Base-by-base conservation (phyloP, 495 filamentous ascomycete genomes). In the Aspergillus panamensis region DNA sequence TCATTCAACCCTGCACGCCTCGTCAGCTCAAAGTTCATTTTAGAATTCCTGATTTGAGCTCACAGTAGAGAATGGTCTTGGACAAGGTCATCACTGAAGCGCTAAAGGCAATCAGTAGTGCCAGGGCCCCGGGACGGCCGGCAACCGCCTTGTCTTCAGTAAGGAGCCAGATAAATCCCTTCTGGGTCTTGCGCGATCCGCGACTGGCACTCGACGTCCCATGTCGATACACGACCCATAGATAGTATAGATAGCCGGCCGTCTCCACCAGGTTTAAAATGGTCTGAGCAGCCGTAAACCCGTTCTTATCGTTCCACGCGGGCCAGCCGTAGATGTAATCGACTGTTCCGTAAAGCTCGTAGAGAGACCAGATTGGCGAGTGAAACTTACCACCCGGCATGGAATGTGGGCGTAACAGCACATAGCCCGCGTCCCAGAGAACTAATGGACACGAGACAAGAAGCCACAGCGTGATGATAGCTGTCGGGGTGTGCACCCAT, bases 51-150 rank as follows among this genome's bases (percentile, higher is more conserved):
- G 17, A 12, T 12, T 32, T 39, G 60, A 53, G 79, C 86, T 78
- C 65, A 92, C 91, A 87, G 65, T 96, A 97, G 14, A 97, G 72
- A 53, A 89, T 64, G 14, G 92, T 96, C 83, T 96, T 96, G 72
- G 85, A 87, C 1, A 94, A 63, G 2, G 93, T 96, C 87, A 94
- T 88, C 3, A 91, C 77, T 6, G 84, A 84, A 1, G 85, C 80
- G 31, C 79, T 77, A 60, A 87, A 93, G 6, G 80, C 89, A 20
- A 89, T 62, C 53, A 96, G 58, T 35, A 87, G 78, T 2, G 90
- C 87, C 48, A 78, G 62, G 0, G 80, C 88, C 3, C 83, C 91
- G 47, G 61, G 71, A 13, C 77, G 71, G 0, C 89, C 89, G 32
- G 71, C 69, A 6, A 92, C 69, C 21, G 77, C 76, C 64, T 80